A percentile compares a stretch with the other conserved stretches of the same genome.
These are phyloP conservation scores for Colletotrichum agaves DNA, from an alignment of 2,329 filamentous ascomycete species.

Conservation along the genomic window DNA sequence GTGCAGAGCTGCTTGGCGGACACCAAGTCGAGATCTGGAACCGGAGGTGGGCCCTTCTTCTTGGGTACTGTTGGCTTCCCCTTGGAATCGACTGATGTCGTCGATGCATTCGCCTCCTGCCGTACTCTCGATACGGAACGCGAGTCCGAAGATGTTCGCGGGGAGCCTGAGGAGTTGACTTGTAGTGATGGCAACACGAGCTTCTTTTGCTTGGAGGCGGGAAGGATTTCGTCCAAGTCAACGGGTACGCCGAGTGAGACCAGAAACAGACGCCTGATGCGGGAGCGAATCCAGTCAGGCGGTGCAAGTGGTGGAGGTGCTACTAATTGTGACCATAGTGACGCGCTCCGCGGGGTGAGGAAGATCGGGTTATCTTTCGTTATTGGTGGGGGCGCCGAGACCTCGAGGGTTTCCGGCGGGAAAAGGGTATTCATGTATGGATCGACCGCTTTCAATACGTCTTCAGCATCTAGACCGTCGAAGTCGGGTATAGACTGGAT, in stretches of 20 bases:
- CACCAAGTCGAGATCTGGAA: conserved; percentile 82
- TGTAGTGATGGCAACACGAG: conserved; percentile 87
- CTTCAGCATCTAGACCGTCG: conserved; percentile 68
- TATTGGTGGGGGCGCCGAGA: conserved; percentile 61
- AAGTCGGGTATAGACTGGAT: conserved; percentile 74
- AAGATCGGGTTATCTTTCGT: conserved; percentile 74
- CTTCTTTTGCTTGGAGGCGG: conserved; percentile 98
- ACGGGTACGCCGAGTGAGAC: conserved; percentile 96
- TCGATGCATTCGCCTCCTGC: conserved; percentile 64
- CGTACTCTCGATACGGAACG: conserved; percentile 59
- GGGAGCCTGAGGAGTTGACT: conserved; percentile 60
- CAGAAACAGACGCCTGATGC: conserved; percentile 92
- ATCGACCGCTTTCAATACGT: conserved; percentile 69
- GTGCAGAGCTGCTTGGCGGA: conserved; percentile 81
- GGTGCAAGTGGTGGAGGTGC: conserved; percentile 94
- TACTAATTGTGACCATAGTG: conserved; percentile 95
- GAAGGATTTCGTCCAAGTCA: conserved; percentile 96
- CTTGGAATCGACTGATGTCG: conserved; percentile 69
- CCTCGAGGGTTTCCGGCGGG: conserved; percentile 64
- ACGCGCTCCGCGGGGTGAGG: conserved; percentile 85
- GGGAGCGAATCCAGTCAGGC: conserved; percentile 96
- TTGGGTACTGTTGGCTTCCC: conserved; percentile 60
- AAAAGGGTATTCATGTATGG: conserved; percentile 76
- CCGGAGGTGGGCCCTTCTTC: conserved; percentile 68
- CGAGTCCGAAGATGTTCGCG: conserved; percentile 65